A percentile compares a stretch with the other conserved stretches of the same genome.
Evolutionary conservation across 495 filamentous ascomycete species (phyloP).

Genomic region (Sordaria brevicollis): DNA sequence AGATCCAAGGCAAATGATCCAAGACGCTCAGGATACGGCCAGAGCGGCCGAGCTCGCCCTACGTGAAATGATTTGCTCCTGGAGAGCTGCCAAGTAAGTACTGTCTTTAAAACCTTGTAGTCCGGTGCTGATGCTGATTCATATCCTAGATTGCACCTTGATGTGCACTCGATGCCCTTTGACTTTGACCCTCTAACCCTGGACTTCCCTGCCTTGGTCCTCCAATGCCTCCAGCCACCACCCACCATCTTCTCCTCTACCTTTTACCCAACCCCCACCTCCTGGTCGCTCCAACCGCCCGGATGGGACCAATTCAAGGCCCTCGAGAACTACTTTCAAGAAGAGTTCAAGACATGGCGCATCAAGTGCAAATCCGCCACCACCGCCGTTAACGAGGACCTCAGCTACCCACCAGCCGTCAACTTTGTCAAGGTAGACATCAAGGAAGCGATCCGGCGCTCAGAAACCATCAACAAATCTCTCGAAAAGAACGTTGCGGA

Average conservation of each 20-base stretch:
- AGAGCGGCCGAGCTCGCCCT: conserved; percentile 77
- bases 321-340: conserved; percentile 52
- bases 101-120: not conserved
- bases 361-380: conserved; percentile 30
- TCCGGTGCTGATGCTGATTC: conserved; percentile 9
- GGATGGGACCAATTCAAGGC: conserved; percentile 59
- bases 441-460: conserved; percentile 29
- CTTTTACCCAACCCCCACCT: conserved; percentile 56
- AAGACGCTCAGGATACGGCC: conserved; percentile 58
- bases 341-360: conserved; percentile 57
- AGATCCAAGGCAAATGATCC: conserved; percentile 44
- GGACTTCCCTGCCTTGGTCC: conserved; percentile 70
- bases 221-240: conserved; percentile 70
- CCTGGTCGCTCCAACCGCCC: conserved; percentile 67
- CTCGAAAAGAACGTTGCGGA: conserved; percentile 52
- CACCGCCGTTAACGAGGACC: conserved; percentile 28
- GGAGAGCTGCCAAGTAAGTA: conserved; percentile 70
- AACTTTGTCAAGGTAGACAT: conserved; percentile 24
- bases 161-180: conserved; percentile 48
- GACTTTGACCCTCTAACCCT: conserved; percentile 74
- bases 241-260: conserved; percentile 62
- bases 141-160: conserved; percentile 19
- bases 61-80: conserved; percentile 64
- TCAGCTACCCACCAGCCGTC: conserved; percentile 26
- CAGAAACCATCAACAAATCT: conserved; percentile 30